Conservation (phyloP, 1,284 basidiomycete genomes). For the Boletus semigastroideus region DNA sequence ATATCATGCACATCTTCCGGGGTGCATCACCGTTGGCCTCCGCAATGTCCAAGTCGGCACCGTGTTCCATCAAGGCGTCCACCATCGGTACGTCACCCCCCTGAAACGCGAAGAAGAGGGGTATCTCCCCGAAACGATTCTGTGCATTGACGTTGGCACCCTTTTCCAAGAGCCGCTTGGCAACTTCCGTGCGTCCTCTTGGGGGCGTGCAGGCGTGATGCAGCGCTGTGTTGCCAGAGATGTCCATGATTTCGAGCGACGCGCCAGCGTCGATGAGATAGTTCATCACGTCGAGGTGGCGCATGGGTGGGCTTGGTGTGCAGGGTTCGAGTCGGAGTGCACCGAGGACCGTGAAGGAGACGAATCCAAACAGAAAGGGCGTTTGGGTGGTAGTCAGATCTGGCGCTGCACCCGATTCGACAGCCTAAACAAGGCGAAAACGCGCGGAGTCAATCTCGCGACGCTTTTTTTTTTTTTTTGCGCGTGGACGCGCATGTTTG, state of each 20-base stretch:
- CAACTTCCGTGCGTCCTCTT: conserved; percentile 30
- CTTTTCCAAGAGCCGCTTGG: conserved; percentile 39
- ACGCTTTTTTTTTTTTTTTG: background rate
- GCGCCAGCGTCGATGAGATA: conserved; percentile 45
- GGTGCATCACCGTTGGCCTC: conserved; percentile 47
- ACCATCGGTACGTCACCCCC: conserved; percentile 36
- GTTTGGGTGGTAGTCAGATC: conserved; percentile 46
- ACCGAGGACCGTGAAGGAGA: conserved; percentile 43
- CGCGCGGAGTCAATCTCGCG: background rate
- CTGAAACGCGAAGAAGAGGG: conserved; percentile 41
- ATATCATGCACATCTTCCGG: conserved; percentile 31
- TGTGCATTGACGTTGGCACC: conserved; percentile 47
- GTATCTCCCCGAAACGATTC: conserved; percentile 47
- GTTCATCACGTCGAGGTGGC: conserved; percentile 39
- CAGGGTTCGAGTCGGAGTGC: conserved; percentile 37
- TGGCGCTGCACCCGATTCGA: conserved; percentile 41
- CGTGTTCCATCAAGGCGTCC: conserved; percentile 50
- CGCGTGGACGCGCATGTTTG: background rate
- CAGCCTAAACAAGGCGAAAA: conserved; percentile 27
- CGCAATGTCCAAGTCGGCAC: conserved; percentile 44
- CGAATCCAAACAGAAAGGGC: conserved; percentile 47
- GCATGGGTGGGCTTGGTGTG: conserved; percentile 8
- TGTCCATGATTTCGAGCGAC: conserved; percentile 43
- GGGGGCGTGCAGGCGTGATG: conserved; percentile 42
- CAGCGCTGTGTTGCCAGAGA: conserved; percentile 50